phyloP scores from a whole-genome alignment of 192 early-diverging fungal species.

The Backusella westeae region DNA sequence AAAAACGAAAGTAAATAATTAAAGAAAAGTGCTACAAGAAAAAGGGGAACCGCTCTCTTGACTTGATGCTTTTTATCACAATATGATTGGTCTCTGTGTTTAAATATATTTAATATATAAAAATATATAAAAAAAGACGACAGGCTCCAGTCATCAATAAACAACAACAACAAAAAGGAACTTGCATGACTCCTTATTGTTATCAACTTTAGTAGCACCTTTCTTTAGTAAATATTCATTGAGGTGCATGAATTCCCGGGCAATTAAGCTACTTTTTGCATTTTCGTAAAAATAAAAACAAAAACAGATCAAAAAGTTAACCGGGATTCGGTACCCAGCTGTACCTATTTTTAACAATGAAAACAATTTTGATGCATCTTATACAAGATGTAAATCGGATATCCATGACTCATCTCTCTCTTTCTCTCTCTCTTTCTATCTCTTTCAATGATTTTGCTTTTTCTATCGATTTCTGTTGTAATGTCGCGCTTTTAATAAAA shows the following conservation, averaged over 20 bases:
- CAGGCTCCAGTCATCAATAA: background rate
- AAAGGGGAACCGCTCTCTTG: background rate
- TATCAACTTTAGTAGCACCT: background rate
- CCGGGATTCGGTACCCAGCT: background rate
- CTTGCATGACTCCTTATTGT: background rate
- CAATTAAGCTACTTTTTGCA: constrained; percentile 3
- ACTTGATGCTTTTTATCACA: background rate
- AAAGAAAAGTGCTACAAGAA: background rate
- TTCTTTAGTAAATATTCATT: background rate
- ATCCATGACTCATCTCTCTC: background rate
- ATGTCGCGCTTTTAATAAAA: background rate
- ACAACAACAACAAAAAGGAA: background rate
- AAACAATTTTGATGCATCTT: background rate
- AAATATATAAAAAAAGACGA: background rate
- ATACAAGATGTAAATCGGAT: background rate
- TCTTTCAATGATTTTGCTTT: too few species aligned
- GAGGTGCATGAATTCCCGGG: background rate
- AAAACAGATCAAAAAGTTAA: background rate
- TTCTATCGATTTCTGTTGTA: background rate
- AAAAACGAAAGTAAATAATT: background rate
- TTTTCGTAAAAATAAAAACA: background rate
- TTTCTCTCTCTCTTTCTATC: too few species aligned
- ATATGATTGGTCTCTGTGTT: background rate
- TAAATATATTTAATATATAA: background rate
- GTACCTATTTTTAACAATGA: background rate